Evolutionary conservation across 345 rosid species (phyloP), one percentile per base, ranked within the genome.

Genomic region (Camelina sativa): DNA sequence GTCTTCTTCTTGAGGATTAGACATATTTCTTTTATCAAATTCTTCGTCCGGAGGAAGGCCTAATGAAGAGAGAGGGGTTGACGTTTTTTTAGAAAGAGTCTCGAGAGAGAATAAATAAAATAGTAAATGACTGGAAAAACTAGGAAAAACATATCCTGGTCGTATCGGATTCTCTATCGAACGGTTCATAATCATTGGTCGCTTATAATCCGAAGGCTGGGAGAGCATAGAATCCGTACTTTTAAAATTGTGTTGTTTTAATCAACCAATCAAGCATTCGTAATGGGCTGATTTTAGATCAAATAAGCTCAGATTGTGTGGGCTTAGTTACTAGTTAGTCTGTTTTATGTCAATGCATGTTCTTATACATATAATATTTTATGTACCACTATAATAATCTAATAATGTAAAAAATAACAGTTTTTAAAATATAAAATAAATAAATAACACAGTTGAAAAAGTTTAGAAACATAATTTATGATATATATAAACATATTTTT

Each of bases 1-100:
- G 55, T 84, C 97, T 72, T 85, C 87, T 76, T 85, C 91, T 54
- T 79, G 84, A 34, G 66, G 71, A 2, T 75, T 66, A 41, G 88
- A 83, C 90, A 85, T 86, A 46, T 40, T 67, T 25, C 54, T 51
- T 67, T 25, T n/a, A 28, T 51, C 38, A 58, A 61, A 74, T 48
- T 48, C 46, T 38, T 35, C 9, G 56, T 6, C 19, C 41, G 37
- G 16, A 6, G 35, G 16, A 56, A n/a, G 50, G 4, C 50, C 60
- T 15, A 4, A 47, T 28, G 53, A 56, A 57, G 72, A 65, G 51
- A 35, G 59, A 43, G 46, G 63, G 54, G 60, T 55, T 55, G 60
- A 55, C 60, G n/a, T n/a, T n/a, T 32, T 35, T 34, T 9, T 11
- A 51, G 23, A 41, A 8, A 48, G 64, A 8, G 41, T 8, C 41